Evolutionary conservation across 2,329 filamentous ascomycete species (phyloP).

Genomic region (Sporothrix dimorphospora): DNA sequence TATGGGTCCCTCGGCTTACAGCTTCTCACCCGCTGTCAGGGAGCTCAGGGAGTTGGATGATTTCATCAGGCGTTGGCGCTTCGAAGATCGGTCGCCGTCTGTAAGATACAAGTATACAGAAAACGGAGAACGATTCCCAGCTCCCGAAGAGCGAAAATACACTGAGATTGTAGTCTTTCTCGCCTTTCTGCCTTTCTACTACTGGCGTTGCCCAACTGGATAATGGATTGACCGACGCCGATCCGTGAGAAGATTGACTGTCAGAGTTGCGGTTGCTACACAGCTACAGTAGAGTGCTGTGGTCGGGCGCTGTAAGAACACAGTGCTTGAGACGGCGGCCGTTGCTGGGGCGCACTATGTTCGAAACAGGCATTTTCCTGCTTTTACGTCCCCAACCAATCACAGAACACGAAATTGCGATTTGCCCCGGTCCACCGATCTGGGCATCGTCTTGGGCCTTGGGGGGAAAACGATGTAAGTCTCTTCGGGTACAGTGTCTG

Average conservation of each 20-base stretch:
- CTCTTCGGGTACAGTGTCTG: background rate
- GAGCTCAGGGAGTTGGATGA: background rate
- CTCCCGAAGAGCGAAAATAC: background rate
- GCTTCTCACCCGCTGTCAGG: background rate
- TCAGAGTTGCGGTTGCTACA: background rate
- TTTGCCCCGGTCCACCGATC: constrained; percentile 19
- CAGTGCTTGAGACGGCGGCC: background rate
- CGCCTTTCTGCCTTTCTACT: too few relatives aligned
- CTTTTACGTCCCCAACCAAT: constrained; percentile 27
- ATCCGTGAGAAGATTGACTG: background rate
- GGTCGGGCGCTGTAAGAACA: background rate
- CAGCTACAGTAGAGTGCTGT: background rate
- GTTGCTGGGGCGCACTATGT: constrained; percentile 21
- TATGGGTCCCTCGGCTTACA: background rate
- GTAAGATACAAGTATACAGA: too few relatives aligned
- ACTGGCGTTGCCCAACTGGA: background rate
- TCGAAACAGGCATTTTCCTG: constrained; percentile 27
- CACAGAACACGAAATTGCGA: constrained; percentile 30
- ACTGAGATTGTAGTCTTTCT: background rate
- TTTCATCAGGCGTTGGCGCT: background rate
- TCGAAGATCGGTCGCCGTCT: background rate
- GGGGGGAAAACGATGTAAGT: background rate
- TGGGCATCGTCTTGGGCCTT: constrained; percentile 9
- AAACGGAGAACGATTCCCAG: background rate
- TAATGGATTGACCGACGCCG: background rate